Base-by-base conservation (phyloP, 169 alveolate species). In the Cystoisospora suis region DNA sequence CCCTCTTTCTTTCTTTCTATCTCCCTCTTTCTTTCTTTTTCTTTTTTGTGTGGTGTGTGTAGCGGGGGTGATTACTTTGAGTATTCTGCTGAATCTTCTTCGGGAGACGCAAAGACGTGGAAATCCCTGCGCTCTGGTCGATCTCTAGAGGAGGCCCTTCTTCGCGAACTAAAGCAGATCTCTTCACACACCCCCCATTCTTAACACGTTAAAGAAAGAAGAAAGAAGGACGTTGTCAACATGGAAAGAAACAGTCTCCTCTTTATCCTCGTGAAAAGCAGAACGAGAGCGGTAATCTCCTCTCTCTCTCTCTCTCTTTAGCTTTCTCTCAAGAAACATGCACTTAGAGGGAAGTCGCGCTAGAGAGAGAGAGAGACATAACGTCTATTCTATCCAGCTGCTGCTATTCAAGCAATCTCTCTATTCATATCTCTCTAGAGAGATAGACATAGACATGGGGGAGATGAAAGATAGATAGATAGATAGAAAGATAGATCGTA, bases 11-110 rank as follows among this genome's bases (percentile, higher is more conserved):
- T n/a, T n/a, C 81, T 70, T 45, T 32, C 46, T 70, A 45, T 17
- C 47, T 9, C 36, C 40, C 81, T 70, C 46, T 34, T 15, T 49
- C 3, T 4, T 17, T 72, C 81, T 61, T 27, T 0, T 61, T 0
- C 75, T 38, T 61, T 15, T 27, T 38, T 61, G 69, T n/a, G n/a
- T 53, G 69, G 32, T 20, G 40, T 59, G 40, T 59, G 38, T 44
- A 65, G 79, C 45, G 79, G 79, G 46, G 79, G 79, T 44, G 79
- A 65, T 29, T 65, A 65, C 79, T 65, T 65, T 44, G 79, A 65
- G 15, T 65, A 65, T 44, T 65, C 79, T 7, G 79, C 42, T 0
- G 17, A 65, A 3, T 65, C 79, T 0, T 65, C 79, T 20, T 65
- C 79, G 29, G 79, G 79, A 17, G 9, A 44, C 17, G 46, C 79